Conservation (phyloP, 768 basidiomycete species). For the Mycena indigotica region DNA sequence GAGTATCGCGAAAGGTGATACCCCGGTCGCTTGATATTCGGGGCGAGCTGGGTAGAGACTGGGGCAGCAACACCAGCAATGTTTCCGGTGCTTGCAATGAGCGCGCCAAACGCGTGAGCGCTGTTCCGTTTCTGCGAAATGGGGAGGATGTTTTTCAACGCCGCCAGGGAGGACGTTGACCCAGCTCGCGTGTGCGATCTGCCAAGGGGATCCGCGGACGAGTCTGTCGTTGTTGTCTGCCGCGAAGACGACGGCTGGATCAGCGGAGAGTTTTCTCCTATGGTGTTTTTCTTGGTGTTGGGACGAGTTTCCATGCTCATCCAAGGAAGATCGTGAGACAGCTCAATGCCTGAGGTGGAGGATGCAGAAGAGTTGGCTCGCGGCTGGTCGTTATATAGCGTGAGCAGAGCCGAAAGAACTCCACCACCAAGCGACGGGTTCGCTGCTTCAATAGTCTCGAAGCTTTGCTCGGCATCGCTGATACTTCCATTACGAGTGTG, state of each 20-base stretch:
- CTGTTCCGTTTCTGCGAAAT: constrained; percentile 42
- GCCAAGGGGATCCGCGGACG: constrained; percentile 5
- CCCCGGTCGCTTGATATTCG: constrained; percentile 63
- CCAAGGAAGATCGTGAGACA: constrained; percentile 16
- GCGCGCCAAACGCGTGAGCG: constrained; percentile 68
- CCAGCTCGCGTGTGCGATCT: constrained; percentile 5
- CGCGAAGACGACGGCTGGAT: constrained; percentile 1
- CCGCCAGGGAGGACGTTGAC: constrained; percentile 9
- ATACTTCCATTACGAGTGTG: no score
- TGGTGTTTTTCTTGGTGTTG: neutral
- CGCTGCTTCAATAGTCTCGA: constrained; percentile 13
- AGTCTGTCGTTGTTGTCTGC: constrained; percentile 5
- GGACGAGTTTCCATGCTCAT: constrained; percentile 2
- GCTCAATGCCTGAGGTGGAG: constrained; percentile 25
- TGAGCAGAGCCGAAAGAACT: constrained; percentile 65
- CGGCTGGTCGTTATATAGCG: constrained; percentile 55
- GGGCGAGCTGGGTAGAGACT: constrained; percentile 46
- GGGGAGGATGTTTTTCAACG: constrained; percentile 11
- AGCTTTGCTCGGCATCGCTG: constrained; percentile 29
- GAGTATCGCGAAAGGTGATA: constrained; percentile 62
- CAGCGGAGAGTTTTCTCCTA: constrained; percentile 10
- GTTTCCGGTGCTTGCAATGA: constrained; percentile 71
- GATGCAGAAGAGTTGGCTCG: constrained; percentile 16
- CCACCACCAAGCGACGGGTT: constrained; percentile 43
- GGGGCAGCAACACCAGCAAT: constrained; percentile 66